Base-by-base conservation (phyloP, 2,329 filamentous ascomycete genomes). In the Bimuria novae-zelandiae region DNA sequence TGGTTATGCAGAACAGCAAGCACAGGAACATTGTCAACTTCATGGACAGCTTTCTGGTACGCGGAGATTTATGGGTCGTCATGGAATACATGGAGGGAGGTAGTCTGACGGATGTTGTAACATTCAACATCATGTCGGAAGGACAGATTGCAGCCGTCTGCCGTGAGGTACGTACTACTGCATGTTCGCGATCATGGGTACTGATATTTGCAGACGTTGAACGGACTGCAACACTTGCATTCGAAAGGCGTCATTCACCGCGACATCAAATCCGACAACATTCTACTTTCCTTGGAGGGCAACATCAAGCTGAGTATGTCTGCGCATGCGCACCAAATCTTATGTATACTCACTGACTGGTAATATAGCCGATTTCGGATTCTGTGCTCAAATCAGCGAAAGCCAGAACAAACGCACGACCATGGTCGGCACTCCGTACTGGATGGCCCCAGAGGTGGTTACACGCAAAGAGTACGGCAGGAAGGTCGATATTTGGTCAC, bases 31-130 rank as follows among this genome's bases (percentile, higher is more conserved):
- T 99, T 76, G 94, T 99, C 76, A 99, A 99, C 75, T 99, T 97
- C 75, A 93, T 97, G 78, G 94, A 97, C 79, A 97, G 92, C 73
- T 97, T 92, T 74, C 81, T 99, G 10, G 89, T 92, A 52, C 84
- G 85, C 11, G 90, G 93, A 37, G 94, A 97, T 74, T 79, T 99
- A 25, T 99, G 94, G 94, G 94, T 99, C 1, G 91, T 97, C 29
- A 99, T 99, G 94, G 94, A 99, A 77, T 99, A 93, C 69, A 99
- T 99, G 94, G 93, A 99, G 75, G 94, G 94, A 54, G 94, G 94
- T 58, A 97, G 92, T 75, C 80, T 99, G 72, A 99, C 94, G 10
- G 94, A 99, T 75, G 94, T 99, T 49, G 94, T 99, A 51, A 99
- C 94, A 3, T 97, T 96, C 77, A 97, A 97, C 77, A 96, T 97